These are phyloP conservation scores for Annulohypoxylon maeteangense DNA, from an alignment of 495 filamentous ascomycete species.

Conservation along the genomic window DNA sequence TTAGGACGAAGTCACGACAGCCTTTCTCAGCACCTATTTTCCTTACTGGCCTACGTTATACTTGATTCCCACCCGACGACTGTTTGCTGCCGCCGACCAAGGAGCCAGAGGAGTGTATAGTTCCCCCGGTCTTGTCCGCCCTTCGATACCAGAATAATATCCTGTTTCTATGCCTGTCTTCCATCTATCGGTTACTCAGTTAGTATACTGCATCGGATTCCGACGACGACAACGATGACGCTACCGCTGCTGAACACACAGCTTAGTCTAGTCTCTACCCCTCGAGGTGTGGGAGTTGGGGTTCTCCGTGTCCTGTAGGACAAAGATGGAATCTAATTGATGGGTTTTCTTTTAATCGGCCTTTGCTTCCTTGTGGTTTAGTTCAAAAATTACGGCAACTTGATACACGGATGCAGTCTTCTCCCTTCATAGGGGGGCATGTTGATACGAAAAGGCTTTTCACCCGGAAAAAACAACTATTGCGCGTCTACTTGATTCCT, in stretches of 20 bases:
- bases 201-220: slow-evolving; percentile 38
- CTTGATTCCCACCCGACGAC: slow-evolving; percentile 45
- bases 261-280: neutral
- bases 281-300: neutral
- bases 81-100: slow-evolving; percentile 41
- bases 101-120: slow-evolving; percentile 41
- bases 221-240: slow-evolving; percentile 24
- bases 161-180: slow-evolving; percentile 36
- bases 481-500: slow-evolving; percentile 45
- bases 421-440: slow-evolving; percentile 31
- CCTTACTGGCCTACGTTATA: slow-evolving; percentile 50
- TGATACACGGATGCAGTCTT: slow-evolving; percentile 40
- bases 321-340: slow-evolving; percentile 30
- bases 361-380: slow-evolving; percentile 37
- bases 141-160: slow-evolving; percentile 42
- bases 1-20: slow-evolving; percentile 67
- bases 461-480: slow-evolving; percentile 42
- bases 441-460: slow-evolving; percentile 47
- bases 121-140: slow-evolving; percentile 25
- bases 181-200: slow-evolving; percentile 25
- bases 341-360: slow-evolving; percentile 25
- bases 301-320: neutral
- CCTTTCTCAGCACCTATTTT: slow-evolving; percentile 52
- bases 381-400: slow-evolving; percentile 34
- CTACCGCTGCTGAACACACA: slow-evolving; percentile 10